Evolutionary conservation across 306 rosid genomes (phyloP).

Genomic region (Vigna nakashimae): DNA sequence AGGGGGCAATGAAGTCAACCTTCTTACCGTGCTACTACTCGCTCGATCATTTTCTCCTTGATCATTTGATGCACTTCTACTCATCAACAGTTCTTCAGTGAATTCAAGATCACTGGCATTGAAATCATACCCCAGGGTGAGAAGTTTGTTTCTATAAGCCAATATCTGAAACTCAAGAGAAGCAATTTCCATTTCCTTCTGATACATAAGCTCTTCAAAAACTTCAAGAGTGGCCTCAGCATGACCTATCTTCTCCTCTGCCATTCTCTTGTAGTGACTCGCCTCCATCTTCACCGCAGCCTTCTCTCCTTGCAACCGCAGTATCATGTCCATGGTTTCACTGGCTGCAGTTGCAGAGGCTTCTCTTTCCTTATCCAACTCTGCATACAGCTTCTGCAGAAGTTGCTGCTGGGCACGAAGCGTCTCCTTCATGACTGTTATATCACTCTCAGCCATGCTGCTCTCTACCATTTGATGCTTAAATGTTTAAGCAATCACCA

Average conservation of each 20-base stretch:
- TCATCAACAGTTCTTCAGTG: slow-evolving; percentile 57
- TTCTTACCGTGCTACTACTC: slow-evolving; percentile 50
- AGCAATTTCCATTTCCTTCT: slow-evolving; percentile 87
- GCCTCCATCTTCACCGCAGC: slow-evolving; percentile 96
- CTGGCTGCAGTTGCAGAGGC: slow-evolving; percentile 87
- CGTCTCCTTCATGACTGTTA: slow-evolving; percentile 67
- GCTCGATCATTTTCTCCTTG: slow-evolving; percentile 46
- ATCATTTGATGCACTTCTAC: slow-evolving; percentile 43
- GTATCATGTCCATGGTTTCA: slow-evolving; percentile 91
- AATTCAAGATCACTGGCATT: slow-evolving; percentile 56
- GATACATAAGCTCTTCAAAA: slow-evolving; percentile 75
- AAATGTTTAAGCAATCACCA: slow-evolving; percentile 39
- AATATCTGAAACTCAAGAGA: slow-evolving; percentile 78
- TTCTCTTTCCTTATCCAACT: slow-evolving; percentile 92
- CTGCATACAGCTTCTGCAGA: slow-evolving; percentile 74
- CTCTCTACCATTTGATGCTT: slow-evolving; percentile 53
- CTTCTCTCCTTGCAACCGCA: slow-evolving; percentile 93
- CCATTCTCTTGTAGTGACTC: slow-evolving; percentile 85
- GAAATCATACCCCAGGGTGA: slow-evolving; percentile 68
- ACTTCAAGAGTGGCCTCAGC: slow-evolving; percentile 76
- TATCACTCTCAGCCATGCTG: slow-evolving; percentile 62
- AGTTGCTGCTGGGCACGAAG: slow-evolving; percentile 80
- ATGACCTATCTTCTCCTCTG: slow-evolving; percentile 89
- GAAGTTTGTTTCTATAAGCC: slow-evolving; percentile 74
- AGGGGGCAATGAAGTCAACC: slow-evolving; percentile 76